A percentile compares a stretch with the other conserved stretches of the same genome.
phyloP scores from a whole-genome alignment of 805 yeast species.

The Cyberlindnera samutprakarnensis region DNA sequence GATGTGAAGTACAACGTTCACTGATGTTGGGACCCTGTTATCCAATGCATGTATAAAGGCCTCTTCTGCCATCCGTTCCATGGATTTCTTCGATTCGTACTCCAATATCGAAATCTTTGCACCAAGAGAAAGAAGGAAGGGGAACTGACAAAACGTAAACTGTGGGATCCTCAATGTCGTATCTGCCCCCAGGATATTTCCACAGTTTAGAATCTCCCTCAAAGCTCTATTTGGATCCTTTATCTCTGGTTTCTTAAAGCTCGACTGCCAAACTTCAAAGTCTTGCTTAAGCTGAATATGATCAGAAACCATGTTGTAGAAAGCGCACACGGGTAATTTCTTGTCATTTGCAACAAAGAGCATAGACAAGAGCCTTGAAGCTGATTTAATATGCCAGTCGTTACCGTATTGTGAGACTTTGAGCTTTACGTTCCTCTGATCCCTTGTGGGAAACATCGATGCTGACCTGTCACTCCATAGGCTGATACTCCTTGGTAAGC shows the following conservation, averaged over 20 bases:
- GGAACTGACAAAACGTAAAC: constrained; percentile 73
- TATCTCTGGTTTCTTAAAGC: constrained; percentile 15
- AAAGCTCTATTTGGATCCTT: constrained; percentile 4
- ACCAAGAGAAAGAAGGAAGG: constrained; percentile 75
- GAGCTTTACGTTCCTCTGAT: constrained; percentile 25
- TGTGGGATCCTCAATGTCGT: constrained; percentile 11
- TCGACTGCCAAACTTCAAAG: constrained; percentile 74
- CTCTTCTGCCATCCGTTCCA: constrained; percentile 85
- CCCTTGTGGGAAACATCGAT: not conserved
- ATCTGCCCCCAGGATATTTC: constrained; percentile 4
- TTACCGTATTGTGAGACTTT: constrained; percentile 56
- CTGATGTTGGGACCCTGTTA: constrained; percentile 51
- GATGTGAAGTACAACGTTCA: constrained; percentile 60
- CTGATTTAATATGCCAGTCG: constrained; percentile 76
- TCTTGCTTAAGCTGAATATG: constrained; percentile 70
- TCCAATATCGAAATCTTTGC: constrained; percentile 75
- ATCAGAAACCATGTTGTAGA: constrained; percentile 80
- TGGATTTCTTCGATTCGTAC: constrained; percentile 69
- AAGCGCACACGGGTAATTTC: constrained; percentile 24
- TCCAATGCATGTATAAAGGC: constrained; percentile 75
- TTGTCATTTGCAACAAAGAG: constrained; percentile 47
- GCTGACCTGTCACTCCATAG: constrained; percentile 3
- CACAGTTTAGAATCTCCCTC: constrained; percentile 12
- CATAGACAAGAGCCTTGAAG: constrained; percentile 49
- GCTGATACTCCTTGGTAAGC: constrained; percentile 2